Evolutionary conservation across 2,329 filamentous ascomycete genomes (phyloP).

Genomic region (Albifimbria verrucaria): DNA sequence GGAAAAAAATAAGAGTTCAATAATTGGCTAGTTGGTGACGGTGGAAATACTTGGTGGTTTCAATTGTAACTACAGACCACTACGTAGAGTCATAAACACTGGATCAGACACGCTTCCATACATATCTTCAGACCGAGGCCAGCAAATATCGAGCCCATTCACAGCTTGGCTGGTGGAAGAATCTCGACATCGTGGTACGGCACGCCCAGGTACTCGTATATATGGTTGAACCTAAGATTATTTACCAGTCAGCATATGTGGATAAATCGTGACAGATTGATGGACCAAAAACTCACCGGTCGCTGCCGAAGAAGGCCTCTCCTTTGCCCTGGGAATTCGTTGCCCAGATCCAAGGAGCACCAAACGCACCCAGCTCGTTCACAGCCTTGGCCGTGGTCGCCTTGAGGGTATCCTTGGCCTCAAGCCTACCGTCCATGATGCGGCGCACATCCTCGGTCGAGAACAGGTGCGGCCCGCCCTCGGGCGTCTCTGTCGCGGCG

Average conservation of each 20-base stretch:
- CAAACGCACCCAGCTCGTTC: slow-evolving; percentile 63
- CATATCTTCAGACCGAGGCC: no score
- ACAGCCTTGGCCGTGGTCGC: slow-evolving; percentile 59
- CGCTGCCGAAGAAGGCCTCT: slow-evolving; percentile 76
- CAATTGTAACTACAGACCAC: no score
- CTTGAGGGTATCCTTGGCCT: slow-evolving; percentile 45
- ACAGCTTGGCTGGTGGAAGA: slow-evolving; percentile 33
- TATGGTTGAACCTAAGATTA: slow-evolving; percentile 56
- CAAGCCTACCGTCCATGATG: slow-evolving; percentile 52
- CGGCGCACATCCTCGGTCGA: slow-evolving; percentile 45
- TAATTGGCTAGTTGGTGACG: no score
- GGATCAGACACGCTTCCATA: no score
- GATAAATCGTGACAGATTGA: not conserved
- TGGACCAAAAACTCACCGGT: slow-evolving; percentile 42
- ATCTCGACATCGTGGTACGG: slow-evolving; percentile 52
- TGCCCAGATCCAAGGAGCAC: slow-evolving; percentile 73
- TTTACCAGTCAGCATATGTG: not conserved
- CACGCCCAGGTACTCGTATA: slow-evolving; percentile 64
- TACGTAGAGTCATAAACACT: no score
- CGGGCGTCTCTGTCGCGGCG: slow-evolving; percentile 23
- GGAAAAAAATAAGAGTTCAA: no score
- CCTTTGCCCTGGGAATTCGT: slow-evolving; percentile 52
- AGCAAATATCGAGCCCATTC: no score
- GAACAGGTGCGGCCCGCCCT: slow-evolving; percentile 38
- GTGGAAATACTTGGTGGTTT: no score